These are phyloP conservation scores for Mycena sp. DNA, from an alignment of 1,284 basidiomycete genomes.

Conservation along the genomic window DNA sequence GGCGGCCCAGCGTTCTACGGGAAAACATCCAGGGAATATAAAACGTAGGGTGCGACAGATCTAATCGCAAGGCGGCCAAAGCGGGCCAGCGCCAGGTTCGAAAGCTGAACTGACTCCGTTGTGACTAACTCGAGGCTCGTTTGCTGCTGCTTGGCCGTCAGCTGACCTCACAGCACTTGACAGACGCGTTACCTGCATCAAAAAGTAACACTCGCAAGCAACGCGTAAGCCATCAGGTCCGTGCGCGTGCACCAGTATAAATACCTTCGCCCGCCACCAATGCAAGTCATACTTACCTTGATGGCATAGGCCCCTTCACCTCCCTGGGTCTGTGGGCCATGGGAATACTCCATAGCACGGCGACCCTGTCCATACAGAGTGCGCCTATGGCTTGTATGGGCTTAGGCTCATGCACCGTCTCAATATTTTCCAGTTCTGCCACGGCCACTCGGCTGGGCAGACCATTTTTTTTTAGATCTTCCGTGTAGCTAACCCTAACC, in stretches of 20 bases:
- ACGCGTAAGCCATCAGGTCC: slow-evolving; percentile 3
- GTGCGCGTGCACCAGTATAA: not conserved
- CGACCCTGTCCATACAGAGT: slow-evolving; percentile 70
- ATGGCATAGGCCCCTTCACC: slow-evolving; percentile 52
- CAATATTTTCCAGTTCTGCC: slow-evolving; percentile 67
- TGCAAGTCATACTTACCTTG: slow-evolving; percentile 53
- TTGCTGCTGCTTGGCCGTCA: too few relatives aligned
- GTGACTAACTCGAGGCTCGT: too few relatives aligned
- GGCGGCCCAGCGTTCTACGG: too few relatives aligned
- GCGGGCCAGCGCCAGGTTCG: too few relatives aligned
- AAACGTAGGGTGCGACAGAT: too few relatives aligned
- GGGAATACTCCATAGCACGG: slow-evolving; percentile 71
- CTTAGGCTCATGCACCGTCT: slow-evolving; percentile 64
- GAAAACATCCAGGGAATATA: too few relatives aligned
- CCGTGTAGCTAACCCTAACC: too few relatives aligned
- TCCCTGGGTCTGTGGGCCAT: slow-evolving; percentile 54
- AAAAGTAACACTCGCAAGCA: too few relatives aligned
- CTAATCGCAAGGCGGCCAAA: too few relatives aligned
- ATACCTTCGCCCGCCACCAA: not conserved
- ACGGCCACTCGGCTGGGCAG: slow-evolving; percentile 27
- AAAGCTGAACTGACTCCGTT: too few relatives aligned
- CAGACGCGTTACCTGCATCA: too few relatives aligned
- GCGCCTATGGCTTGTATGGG: slow-evolving; percentile 44
- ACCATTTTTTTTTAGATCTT: slow-evolving; percentile 13
- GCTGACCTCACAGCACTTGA: too few relatives aligned